Base-by-base conservation (phyloP, 2,329 filamentous ascomycete genomes). In the Rhynchosporium graminicola region DNA sequence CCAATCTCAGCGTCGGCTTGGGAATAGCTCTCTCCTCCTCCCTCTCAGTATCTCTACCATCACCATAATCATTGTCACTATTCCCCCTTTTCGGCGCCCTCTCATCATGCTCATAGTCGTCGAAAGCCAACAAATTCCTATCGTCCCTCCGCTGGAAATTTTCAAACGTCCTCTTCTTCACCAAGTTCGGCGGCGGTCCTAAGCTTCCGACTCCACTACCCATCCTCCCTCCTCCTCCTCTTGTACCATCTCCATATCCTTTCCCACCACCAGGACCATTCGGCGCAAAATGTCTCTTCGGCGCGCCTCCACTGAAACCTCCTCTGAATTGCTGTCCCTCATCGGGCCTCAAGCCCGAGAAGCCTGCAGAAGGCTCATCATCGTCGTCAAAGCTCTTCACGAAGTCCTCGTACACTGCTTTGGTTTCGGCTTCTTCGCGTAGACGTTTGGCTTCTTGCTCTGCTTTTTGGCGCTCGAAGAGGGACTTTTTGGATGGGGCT, bases 371-470 rank as follows among this genome's bases (percentile, higher is more conserved):
- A 61, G 59, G 63, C 43, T 77, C 74, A 63, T 83, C 83, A 43
- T 82, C 85, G 46, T 82, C 80, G 31, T 87, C 87, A 70, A 91
- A 90, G 60, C 83, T 92, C 76, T 94, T 94, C 61, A 95, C 86
- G 69, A 97, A 97, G 68, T 94, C 91, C 69, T 92, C 87, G 75
- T 93, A 90, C 0, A 92, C 91, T 29, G 91, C 92, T 28, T 90
- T 91, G 6, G 91, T 96, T 77, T 97, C 93, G 68, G 89, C 91
- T 71, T 89, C 89, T 76, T 96, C 93, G 68, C 91, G 85, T 69
- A 85, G 83, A 63, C 90, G 87, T 78, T 97, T 97, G 29, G 91
- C 92, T 79, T 96, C 92, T 61, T 90, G 91, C 74, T 96, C 92
- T 63, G 91, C 91, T 75, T 90, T 92, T 75, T 96, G 90, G 70